Conservation (phyloP, 2,329 filamentous ascomycete genomes). For the Alternaria gansuensis region DNA sequence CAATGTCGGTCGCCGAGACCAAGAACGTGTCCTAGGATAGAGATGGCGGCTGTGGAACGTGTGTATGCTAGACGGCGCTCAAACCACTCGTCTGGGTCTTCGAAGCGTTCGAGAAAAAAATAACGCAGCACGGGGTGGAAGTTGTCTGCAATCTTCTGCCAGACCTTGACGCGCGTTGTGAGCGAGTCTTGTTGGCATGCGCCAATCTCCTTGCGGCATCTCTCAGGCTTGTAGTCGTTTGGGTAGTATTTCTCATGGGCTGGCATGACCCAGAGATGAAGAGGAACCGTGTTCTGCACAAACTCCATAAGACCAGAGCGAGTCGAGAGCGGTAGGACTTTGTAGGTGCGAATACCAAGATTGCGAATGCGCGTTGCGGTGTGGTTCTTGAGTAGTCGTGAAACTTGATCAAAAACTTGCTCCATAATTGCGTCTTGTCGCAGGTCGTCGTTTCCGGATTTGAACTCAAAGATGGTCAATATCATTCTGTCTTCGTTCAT, state of each 20-base stretch:
- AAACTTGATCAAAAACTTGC: conserved; percentile 97
- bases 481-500: not conserved
- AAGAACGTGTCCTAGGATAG: conserved; percentile 90
- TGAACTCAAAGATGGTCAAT: conserved; percentile 66
- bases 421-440: conserved; percentile 99
- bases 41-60: conserved; percentile 90
- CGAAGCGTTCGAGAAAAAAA: conserved; percentile 96
- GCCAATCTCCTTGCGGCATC: conserved; percentile 81
- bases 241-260: conserved; percentile 89
- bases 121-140: conserved; percentile 95
- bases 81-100: conserved; percentile 97
- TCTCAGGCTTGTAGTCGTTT: conserved; percentile 77
- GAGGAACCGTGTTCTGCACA: conserved; percentile 88
- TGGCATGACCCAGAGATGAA: conserved; percentile 91
- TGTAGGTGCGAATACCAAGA: conserved; percentile 93
- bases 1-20: conserved; percentile 94
- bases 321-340: conserved; percentile 87
- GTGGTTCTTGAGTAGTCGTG: conserved; percentile 85
- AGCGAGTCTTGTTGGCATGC: conserved; percentile 74
- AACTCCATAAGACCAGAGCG: conserved; percentile 95
- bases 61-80: conserved; percentile 88
- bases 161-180: conserved; percentile 76
- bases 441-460: conserved; percentile 94
- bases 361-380: conserved; percentile 86
- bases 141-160: conserved; percentile 77